phyloP scores from a whole-genome alignment of 148 eudicot species.

The Talinum fruticosum region DNA sequence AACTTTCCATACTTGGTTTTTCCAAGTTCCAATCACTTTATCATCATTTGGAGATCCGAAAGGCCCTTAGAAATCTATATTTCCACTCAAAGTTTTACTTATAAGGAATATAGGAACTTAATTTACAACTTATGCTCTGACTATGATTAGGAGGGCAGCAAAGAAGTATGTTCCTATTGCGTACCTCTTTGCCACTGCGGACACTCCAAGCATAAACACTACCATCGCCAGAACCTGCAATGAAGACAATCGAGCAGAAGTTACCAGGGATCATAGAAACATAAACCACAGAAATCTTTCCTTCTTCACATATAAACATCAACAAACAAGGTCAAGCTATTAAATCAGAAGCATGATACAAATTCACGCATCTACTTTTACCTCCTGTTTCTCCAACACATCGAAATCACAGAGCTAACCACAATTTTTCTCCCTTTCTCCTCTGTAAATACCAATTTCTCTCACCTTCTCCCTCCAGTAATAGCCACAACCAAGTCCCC shows the following conservation, averaged over 20 bases:
- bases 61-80: background rate
- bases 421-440: background rate
- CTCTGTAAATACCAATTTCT: background rate
- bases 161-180: conserved; percentile 12
- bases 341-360: background rate
- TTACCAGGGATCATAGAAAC: background rate
- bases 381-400: no score
- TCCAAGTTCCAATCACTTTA: background rate
- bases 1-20: background rate
- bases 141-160: background rate
- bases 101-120: background rate
- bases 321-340: background rate
- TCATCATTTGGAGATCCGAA: background rate
- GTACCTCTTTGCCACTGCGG: conserved; percentile 95
- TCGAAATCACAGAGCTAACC: background rate
- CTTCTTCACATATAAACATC: background rate
- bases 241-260: background rate
- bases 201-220: conserved; percentile 96
- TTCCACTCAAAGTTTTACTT: background rate
- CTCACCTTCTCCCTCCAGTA: background rate
- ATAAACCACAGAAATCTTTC: conserved; percentile 1
- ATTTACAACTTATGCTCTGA: background rate
- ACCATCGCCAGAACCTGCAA: conserved; percentile 96
- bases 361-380: background rate
- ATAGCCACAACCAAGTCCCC: background rate